Conservation (phyloP, 805 yeast species). For the Ogataea trehalophila region DNA sequence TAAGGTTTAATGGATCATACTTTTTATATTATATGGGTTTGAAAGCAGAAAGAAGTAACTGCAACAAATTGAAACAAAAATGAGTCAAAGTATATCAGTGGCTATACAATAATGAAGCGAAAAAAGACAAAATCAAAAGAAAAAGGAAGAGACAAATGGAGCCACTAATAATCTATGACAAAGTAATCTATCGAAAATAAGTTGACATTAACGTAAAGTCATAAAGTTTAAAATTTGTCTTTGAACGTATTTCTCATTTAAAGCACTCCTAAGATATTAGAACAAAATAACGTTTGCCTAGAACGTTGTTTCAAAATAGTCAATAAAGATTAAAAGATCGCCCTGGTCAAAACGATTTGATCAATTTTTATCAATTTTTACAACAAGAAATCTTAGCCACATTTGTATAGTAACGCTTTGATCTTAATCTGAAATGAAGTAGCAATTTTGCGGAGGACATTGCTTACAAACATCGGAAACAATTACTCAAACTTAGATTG, state of each 20-base stretch:
- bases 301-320: constrained; percentile 50
- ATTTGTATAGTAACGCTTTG: constrained; percentile 65
- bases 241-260: constrained; percentile 56
- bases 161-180: background rate
- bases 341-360: constrained; percentile 66
- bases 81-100: no score
- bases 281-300: constrained; percentile 57
- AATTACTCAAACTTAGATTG: constrained; percentile 39
- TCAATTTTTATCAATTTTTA: constrained; percentile 66
- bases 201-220: constrained; percentile 49
- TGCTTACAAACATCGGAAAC: constrained; percentile 35
- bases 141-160: no score
- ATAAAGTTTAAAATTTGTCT: constrained; percentile 67
- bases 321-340: constrained; percentile 70
- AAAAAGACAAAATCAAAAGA: background rate
- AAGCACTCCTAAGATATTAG: constrained; percentile 55
- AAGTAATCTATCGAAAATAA: background rate
- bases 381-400: constrained; percentile 67
- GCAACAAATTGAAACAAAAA: no score
- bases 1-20: no score
- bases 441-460: constrained; percentile 39
- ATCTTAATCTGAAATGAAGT: no score
- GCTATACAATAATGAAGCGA: background rate
- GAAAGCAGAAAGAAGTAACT: no score
- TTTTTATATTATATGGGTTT: no score